These are phyloP conservation scores for Vanderwaltozyma polyspora DNA, from an alignment of 805 yeast species.

Conservation along the genomic window DNA sequence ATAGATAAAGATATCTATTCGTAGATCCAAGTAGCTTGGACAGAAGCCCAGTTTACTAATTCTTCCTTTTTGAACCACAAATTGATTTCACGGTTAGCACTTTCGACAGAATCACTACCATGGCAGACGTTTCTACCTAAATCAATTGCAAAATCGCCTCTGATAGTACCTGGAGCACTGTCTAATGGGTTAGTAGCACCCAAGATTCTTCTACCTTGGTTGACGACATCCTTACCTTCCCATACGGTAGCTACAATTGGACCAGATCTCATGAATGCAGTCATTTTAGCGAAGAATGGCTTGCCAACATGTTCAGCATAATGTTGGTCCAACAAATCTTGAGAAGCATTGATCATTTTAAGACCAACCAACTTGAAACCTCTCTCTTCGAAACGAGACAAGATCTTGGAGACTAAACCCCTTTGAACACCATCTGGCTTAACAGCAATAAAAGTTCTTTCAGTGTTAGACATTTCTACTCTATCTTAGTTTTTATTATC, in stretches of 20 bases:
- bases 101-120: conserved; percentile 99
- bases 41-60: conserved; percentile 81
- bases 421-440: conserved; percentile 99
- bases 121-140: conserved; percentile 99
- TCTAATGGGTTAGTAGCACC: conserved; percentile 99
- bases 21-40: conserved; percentile 83
- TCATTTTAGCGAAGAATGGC: conserved; percentile 96
- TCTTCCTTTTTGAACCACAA: conserved; percentile 99
- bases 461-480: conserved; percentile 29
- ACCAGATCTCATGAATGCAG: conserved; percentile 94
- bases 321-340: conserved; percentile 80
- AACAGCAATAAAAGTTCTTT: conserved; percentile 86
- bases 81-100: conserved; percentile 89
- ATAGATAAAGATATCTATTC: too few relatives aligned
- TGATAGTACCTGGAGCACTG: conserved; percentile 98
- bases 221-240: conserved; percentile 99
- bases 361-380: conserved; percentile 96
- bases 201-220: conserved; percentile 92
- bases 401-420: conserved; percentile 83
- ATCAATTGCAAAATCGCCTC: conserved; percentile 98
- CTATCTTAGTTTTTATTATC: too few relatives aligned
- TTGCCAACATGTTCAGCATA: conserved; percentile 90
- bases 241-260: conserved; percentile 98
- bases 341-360: conserved; percentile 82
- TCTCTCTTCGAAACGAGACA: conserved; percentile 90